These are phyloP conservation scores for Plasmodium relictum DNA, from an alignment of 169 alveolate genomes.

Conservation along the genomic window DNA sequence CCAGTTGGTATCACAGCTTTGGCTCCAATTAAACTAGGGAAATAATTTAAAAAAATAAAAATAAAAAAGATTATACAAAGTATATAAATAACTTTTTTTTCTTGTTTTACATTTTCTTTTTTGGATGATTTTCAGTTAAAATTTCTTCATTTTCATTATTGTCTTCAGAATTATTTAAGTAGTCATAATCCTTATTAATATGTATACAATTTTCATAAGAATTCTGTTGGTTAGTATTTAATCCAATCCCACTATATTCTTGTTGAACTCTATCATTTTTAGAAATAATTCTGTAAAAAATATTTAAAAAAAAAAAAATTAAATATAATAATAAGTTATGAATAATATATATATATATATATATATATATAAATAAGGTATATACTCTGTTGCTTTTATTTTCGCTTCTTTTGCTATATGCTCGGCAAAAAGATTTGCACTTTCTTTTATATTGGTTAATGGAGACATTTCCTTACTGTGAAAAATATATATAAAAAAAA, in stretches of 20 bases:
- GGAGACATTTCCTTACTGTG: background rate
- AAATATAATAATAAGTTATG: background rate
- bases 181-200: background rate
- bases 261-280: constrained; percentile 54
- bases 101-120: constrained; percentile 32
- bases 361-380: background rate
- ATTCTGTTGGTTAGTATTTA: constrained; percentile 5
- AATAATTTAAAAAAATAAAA: constrained; percentile 17
- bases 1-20: constrained; percentile 22
- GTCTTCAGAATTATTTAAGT: background rate
- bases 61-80: background rate
- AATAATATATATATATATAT: background rate
- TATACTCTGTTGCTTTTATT: constrained; percentile 51
- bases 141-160: background rate
- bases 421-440: constrained; percentile 13
- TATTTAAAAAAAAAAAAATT: background rate
- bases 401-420: constrained; percentile 42
- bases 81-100: background rate
- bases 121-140: constrained; percentile 12
- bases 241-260: constrained; percentile 49
- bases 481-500: background rate
- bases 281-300: constrained; percentile 45
- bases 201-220: background rate
- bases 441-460: background rate
- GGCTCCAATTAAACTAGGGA: constrained; percentile 46